Conservation (phyloP, 805 yeast genomes). For the Candida coquimbonensis region DNA sequence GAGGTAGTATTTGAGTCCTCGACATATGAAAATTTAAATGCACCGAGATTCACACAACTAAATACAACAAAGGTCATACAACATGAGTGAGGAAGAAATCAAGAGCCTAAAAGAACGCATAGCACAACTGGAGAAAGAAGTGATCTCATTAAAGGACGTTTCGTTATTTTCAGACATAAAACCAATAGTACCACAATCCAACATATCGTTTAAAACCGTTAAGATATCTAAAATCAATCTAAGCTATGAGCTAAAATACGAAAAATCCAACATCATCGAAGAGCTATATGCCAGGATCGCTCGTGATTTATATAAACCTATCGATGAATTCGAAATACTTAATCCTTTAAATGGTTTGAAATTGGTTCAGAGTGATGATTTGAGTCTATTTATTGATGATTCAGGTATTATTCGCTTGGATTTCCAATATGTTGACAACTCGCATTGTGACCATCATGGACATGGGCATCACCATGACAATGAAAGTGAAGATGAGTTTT, state of each 20-base stretch:
- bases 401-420: constrained; percentile 13
- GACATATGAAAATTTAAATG: too few relatives aligned
- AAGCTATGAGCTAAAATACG: constrained; percentile 11
- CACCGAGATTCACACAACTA: too few relatives aligned
- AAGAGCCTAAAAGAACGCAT: constrained; percentile 2
- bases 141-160: constrained; percentile 16
- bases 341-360: constrained; percentile 15
- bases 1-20: too few relatives aligned
- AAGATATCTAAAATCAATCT: constrained; percentile 16
- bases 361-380: constrained; percentile 12
- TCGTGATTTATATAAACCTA: constrained; percentile 13
- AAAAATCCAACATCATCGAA: constrained; percentile 11
- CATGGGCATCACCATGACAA: constrained; percentile 10
- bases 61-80: too few relatives aligned
- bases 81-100: neutral
- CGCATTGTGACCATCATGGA: constrained; percentile 6
- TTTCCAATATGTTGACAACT: constrained; percentile 12
- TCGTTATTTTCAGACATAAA: constrained; percentile 22
- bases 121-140: constrained; percentile 15
- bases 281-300: constrained; percentile 18
- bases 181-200: constrained; percentile 17
- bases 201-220: constrained; percentile 11
- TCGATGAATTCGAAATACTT: constrained; percentile 13
- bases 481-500: constrained; percentile 15
- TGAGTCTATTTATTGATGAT: constrained; percentile 9